Base-by-base conservation (phyloP, 306 rosid genomes). In the Hippophae rhamnoides region DNA sequence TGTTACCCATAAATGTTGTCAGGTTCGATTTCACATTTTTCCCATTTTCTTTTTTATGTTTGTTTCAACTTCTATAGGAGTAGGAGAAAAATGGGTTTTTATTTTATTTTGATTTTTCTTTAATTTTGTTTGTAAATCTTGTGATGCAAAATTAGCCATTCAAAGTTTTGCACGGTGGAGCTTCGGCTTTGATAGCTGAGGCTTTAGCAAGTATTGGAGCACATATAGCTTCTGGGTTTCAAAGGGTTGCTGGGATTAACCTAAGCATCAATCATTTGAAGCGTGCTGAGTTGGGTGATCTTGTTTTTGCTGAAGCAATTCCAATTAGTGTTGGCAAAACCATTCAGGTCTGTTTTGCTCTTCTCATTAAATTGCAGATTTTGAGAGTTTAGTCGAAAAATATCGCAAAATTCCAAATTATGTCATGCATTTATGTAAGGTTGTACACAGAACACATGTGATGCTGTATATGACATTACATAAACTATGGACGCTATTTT, bases 111-210 rank as follows among this genome's bases (percentile, higher is more conserved):
- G 0, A 2, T 31, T 31, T 31, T 31, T 31, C 38, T 31, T 31
- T 31, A 31, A 31, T 31, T 31, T 31, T 31, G 38, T 31, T 31
- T 31, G 38, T 31, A 31, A 31, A 31, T 31, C 38, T 31, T 31
- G 38, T 31, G 38, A 4, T 31, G 38, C 38, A 31, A 25, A 26
- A 11, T 47, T 78, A 90, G 99, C 96, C 96, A 14, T 92, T 92
- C 72, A 88, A 85, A 80, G 99, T 92, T 74, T 68, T 92, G 47
- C 99, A 92, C 78, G 99, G 99, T 56, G 99, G 99, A 7, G 86
- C 88, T 31, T 92, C 96, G n/a, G 99, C 99, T 6, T 58, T 92
- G 81, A 72, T 92, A 42, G 78, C 96, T 3, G 99, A 92, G 79
- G 58, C 87, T 6, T 78, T 92, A 57, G 95, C 96, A 7, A 82